Percentiles rank a stretch among this genome's conserved stretches.
phyloP scores from a whole-genome alignment of 345 rosid species.

The Punica granatum region DNA sequence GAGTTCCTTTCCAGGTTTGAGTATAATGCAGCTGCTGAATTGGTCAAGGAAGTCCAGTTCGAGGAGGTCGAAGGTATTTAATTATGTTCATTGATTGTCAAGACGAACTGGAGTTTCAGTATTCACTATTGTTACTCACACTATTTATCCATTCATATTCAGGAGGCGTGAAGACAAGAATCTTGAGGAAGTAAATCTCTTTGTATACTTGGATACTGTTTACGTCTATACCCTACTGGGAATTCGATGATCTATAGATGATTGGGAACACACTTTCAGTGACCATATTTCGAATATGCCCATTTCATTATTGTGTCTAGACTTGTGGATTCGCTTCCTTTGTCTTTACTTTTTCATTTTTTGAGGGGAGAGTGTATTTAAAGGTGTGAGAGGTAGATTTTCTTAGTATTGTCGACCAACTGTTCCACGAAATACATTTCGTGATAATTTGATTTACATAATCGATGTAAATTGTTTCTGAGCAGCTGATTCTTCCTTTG shows the following conservation, averaged over 20 bases:
- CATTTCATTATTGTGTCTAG: background rate
- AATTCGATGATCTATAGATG: background rate
- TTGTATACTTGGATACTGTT: background rate
- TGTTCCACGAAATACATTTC: background rate
- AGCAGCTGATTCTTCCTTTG: background rate
- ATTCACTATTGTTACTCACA: background rate
- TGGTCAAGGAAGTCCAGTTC: constrained; percentile 73
- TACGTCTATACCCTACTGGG: background rate
- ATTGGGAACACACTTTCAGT: background rate
- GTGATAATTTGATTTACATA: background rate
- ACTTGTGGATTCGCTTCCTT: background rate
- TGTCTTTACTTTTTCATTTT: background rate
- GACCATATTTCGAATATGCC: background rate
- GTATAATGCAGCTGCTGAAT: constrained; percentile 68
- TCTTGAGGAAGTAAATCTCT: constrained; percentile 40
- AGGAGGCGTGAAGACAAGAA: constrained; percentile 78
- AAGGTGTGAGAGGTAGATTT: constrained; percentile 1
- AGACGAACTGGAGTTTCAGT: constrained; percentile 3
- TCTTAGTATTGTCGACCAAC: background rate
- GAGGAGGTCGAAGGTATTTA: constrained; percentile 72
- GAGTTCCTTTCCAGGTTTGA: constrained; percentile 44
- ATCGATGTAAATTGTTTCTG: background rate
- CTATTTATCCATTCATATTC: constrained; percentile 14
- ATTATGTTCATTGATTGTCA: background rate
- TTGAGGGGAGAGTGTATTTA: background rate